These are phyloP conservation scores for Pestalotiopsis sp. DNA, from an alignment of 2,329 filamentous ascomycete species.

Conservation along the genomic window DNA sequence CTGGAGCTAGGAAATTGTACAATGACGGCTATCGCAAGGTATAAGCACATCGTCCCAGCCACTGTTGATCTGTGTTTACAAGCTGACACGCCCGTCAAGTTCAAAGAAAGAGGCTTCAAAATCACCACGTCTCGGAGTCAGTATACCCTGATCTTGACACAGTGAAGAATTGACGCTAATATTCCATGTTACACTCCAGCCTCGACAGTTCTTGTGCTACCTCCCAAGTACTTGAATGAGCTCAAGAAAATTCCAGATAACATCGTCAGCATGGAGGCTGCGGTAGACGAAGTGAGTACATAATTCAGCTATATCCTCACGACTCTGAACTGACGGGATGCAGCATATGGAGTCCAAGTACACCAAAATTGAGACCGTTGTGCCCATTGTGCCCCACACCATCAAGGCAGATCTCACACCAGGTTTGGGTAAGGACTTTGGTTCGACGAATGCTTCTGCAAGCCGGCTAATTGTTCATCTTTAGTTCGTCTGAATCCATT, in stretches of 20 bases:
- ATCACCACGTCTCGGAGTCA: constrained; percentile 6
- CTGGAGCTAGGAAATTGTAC: constrained; percentile 23
- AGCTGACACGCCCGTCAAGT: background rate
- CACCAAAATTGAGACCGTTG: constrained; percentile 1
- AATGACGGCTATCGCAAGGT: constrained; percentile 24
- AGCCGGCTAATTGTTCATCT: background rate
- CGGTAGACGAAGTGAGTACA: background rate
- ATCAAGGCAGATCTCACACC: constrained; percentile 9
- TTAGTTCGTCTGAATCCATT: background rate
- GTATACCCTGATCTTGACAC: background rate
- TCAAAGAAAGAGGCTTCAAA: constrained; percentile 22
- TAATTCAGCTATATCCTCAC: background rate
- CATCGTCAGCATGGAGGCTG: constrained; percentile 6
- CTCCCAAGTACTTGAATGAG: constrained; percentile 3
- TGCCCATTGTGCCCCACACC: constrained; percentile 2
- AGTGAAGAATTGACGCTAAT: background rate
- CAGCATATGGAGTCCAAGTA: constrained; percentile 8
- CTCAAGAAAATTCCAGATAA: background rate
- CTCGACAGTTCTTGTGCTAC: constrained; percentile 1
- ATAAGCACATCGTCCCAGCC: background rate
- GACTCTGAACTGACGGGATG: background rate
- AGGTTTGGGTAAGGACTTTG: background rate
- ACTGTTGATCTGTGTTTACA: background rate
- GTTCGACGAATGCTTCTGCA: background rate
- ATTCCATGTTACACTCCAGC: background rate